Percentiles rank a stretch among this genome's conserved stretches.
These are phyloP conservation scores for Fomitopsis palustris DNA, from an alignment of 1,284 basidiomycete genomes.

Conservation along the genomic window DNA sequence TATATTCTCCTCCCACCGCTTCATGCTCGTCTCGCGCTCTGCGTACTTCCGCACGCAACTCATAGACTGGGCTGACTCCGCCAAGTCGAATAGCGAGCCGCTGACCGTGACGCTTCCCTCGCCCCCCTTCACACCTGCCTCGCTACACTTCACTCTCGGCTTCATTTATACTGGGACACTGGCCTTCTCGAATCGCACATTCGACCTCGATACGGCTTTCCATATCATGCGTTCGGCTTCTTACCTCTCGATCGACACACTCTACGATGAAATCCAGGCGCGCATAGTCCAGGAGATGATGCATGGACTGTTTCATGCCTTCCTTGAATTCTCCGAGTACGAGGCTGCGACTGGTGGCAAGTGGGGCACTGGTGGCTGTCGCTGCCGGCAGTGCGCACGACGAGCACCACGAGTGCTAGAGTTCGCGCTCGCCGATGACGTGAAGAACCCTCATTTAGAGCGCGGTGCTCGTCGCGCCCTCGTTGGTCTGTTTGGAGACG, in stretches of 20 bases:
- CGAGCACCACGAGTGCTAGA: conserved; percentile 79
- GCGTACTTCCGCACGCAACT: conserved; percentile 84
- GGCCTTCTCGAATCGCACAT: conserved; percentile 87
- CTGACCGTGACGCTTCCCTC: conserved; percentile 74
- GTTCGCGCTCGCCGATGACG: conserved; percentile 73
- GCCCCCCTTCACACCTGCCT: conserved; percentile 93
- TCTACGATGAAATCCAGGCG: conserved; percentile 79
- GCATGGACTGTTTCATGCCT: conserved; percentile 84
- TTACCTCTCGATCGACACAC: conserved; percentile 77
- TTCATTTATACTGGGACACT: conserved; percentile 94
- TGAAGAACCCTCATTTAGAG: conserved; percentile 69
- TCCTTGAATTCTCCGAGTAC: conserved; percentile 73
- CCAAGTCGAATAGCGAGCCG: conserved; percentile 40
- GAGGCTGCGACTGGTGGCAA: conserved; percentile 65
- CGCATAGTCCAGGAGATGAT: conserved; percentile 84
- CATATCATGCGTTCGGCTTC: conserved; percentile 82
- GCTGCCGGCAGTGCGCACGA: conserved; percentile 76
- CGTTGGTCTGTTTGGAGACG: conserved; percentile 78
- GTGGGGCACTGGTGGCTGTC: conserved; percentile 77
- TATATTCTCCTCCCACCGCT: conserved; percentile 89
- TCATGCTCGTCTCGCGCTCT: conserved; percentile 87
- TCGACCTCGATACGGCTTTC: conserved; percentile 90
- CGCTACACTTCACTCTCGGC: conserved; percentile 92
- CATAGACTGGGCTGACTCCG: conserved; percentile 47
- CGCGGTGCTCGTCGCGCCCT: conserved; percentile 71